Evolutionary conservation across 495 filamentous ascomycete genomes (phyloP).

Genomic region (Aspergillus conjunctus): DNA sequence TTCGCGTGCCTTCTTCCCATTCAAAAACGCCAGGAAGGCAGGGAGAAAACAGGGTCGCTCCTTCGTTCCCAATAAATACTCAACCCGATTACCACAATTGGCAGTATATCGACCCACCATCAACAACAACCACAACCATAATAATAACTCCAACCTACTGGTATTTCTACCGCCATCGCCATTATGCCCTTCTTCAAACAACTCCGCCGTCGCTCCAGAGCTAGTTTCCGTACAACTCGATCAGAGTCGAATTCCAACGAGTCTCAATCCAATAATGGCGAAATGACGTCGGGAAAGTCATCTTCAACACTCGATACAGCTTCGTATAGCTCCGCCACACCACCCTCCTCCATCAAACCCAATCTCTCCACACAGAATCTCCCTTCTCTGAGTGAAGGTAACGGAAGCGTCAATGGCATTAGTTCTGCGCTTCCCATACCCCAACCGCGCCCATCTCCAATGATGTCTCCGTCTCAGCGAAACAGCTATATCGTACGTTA

Average conservation of each 20-base stretch:
- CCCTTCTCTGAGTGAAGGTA: constrained; percentile 52
- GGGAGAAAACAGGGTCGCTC: constrained; percentile 10
- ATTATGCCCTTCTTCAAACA: constrained; percentile 73
- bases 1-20: background rate
- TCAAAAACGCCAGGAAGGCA: constrained; percentile 5
- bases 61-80: constrained; percentile 17
- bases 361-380: constrained; percentile 55
- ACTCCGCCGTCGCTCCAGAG: constrained; percentile 71
- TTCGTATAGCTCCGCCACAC: constrained; percentile 56
- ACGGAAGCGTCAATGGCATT: constrained; percentile 37
- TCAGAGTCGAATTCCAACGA: constrained; percentile 53
- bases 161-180: background rate
- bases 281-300: constrained; percentile 57
- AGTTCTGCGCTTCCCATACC: constrained; percentile 39
- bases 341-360: constrained; percentile 61
- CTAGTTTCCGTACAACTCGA: constrained; percentile 57
- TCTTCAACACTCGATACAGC: constrained; percentile 65
- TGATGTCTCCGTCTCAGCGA: constrained; percentile 48
- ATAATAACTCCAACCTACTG: background rate
- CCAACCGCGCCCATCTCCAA: constrained; percentile 48
- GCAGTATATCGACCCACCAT: constrained; percentile 6
- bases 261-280: constrained; percentile 50
- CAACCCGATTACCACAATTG: background rate
- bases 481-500: constrained; percentile 52
- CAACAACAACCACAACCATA: background rate